Evolutionary conservation across 352 stramenopile genomes (phyloP), one percentile per base, ranked within the genome.

Genomic region (Phytophthora citrophthora): DNA sequence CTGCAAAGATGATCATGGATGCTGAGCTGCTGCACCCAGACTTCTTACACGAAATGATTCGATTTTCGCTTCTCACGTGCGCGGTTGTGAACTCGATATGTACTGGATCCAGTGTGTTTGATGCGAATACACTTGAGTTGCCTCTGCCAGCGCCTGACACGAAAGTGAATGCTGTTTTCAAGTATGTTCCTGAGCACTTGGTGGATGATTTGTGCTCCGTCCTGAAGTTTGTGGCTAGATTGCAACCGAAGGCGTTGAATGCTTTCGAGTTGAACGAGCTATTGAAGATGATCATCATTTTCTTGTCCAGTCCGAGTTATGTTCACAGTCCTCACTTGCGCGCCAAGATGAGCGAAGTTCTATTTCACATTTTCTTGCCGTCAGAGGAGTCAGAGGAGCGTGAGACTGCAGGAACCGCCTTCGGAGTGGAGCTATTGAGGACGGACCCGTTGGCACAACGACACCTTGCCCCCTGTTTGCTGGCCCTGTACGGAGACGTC

Each of bases 401-500:
- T 23, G 73, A 91, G 39, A 95, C 79, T 11, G 81, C 81, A 16
- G 83, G 75, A 4, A 77, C 68, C 43, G 49, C 61, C 1, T 76
- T 81, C 32, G 82, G 76, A 15, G 70, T 90, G 8, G 64, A 89
- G 34, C 63, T 97, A 5, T 66, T 97, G 4, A 85, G 72, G 31
- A 84, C 76, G 13, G 72, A 95, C 32, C 23, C 53, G 16, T 47
- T 95, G 13, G 90, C 92, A 4, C 88, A 96, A 65, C 74, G 83
- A 26, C 79, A 96, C 62, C 74, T 99, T 26, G 97, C 97, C 11
- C 97, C 97, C 10, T 98, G 96, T 26, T 76, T 99, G 3, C 72
- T 99, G 34, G 88, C 94, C n/a, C 74, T 99, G 12, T 99, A 99
- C 64, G 97, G 97, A 41, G 97, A 99, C 64, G 97, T 99, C 0